A percentile compares a stretch with the other conserved stretches of the same genome.
Evolutionary conservation across 805 yeast genomes (phyloP).

Genomic region (Metahyphopichia silvanorum): DNA sequence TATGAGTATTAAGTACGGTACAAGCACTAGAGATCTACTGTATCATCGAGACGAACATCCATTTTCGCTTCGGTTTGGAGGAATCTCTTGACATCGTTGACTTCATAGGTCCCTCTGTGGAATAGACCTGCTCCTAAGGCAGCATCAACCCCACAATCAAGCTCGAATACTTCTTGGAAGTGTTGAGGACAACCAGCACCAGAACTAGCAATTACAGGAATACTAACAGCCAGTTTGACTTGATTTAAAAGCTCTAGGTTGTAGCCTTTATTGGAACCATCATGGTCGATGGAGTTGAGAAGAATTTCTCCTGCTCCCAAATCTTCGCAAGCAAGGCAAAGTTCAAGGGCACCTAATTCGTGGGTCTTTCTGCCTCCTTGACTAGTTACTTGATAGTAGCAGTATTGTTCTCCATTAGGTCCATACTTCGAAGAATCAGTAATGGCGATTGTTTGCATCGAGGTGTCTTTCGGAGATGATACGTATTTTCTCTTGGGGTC

Average conservation of each 20-base stretch:
- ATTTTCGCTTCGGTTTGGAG: conserved; percentile 54
- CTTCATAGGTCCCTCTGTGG: conserved; percentile 92
- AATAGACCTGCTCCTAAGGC: conserved; percentile 99
- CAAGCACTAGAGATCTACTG: conserved; percentile 15
- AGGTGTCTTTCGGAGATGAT: conserved; percentile 52
- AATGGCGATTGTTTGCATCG: conserved; percentile 64
- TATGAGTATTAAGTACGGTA: neutral
- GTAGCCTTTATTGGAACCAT: conserved; percentile 93
- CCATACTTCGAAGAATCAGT: conserved; percentile 50
- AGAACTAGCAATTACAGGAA: conserved; percentile 96
- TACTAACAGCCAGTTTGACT: conserved; percentile 68
- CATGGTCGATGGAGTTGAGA: conserved; percentile 93
- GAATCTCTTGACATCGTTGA: conserved; percentile 73
- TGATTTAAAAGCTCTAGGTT: conserved; percentile 82
- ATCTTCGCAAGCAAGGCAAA: conserved; percentile 83
- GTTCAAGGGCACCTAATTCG: conserved; percentile 88
- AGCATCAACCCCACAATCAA: conserved; percentile 83
- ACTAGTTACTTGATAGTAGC: conserved; percentile 93
- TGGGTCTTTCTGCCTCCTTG: conserved; percentile 91
- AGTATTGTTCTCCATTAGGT: conserved; percentile 84
- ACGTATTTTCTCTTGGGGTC: conserved; percentile 92
- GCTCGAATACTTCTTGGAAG: conserved; percentile 78
- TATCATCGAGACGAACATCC: conserved; percentile 66
- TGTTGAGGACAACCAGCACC: conserved; percentile 96
- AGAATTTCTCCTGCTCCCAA: conserved; percentile 96